phyloP scores from a whole-genome alignment of 176 grass and related monocot genomes.

The Oryza longistaminata region DNA sequence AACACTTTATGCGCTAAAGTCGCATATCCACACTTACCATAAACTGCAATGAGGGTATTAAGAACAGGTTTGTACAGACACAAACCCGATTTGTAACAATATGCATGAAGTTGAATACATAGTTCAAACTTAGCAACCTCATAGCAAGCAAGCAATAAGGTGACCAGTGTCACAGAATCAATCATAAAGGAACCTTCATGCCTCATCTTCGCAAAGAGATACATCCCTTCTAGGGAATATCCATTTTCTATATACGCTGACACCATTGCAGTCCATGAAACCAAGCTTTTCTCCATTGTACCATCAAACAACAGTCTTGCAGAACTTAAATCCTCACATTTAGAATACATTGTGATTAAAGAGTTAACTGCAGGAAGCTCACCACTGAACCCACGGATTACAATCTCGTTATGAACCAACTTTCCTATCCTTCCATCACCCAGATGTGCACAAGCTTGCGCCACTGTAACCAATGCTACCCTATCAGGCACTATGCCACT shows the following conservation, averaged over 20 bases:
- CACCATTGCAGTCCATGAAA: conserved; percentile 78
- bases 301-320: conserved; percentile 59
- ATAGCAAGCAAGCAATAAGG: conserved; percentile 59
- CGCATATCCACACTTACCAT: conserved; percentile 73
- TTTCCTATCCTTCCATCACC: conserved; percentile 60
- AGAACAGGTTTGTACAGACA: conserved; percentile 48
- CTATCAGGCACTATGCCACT: conserved; percentile 61
- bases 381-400: conserved; percentile 43
- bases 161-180: conserved; percentile 55
- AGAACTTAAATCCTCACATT: conserved; percentile 53
- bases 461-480: conserved; percentile 57
- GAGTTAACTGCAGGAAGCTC: conserved; percentile 58
- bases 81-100: conserved; percentile 61
- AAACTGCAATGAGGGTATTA: conserved; percentile 73
- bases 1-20: conserved; percentile 55
- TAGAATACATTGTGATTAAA: conserved; percentile 76
- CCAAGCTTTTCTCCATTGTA: conserved; percentile 56
- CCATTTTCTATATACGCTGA: conserved; percentile 63
- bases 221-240: conserved; percentile 55
- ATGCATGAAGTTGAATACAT: conserved; percentile 62
- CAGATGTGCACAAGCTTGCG: conserved; percentile 56
- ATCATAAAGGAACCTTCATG: conserved; percentile 45
- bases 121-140: conserved; percentile 59
- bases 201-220: conserved; percentile 62
- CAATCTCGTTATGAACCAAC: conserved; percentile 54